phyloP scores from a whole-genome alignment of 2,329 filamentous ascomycete species.

The Plenodomus lindquistii region DNA sequence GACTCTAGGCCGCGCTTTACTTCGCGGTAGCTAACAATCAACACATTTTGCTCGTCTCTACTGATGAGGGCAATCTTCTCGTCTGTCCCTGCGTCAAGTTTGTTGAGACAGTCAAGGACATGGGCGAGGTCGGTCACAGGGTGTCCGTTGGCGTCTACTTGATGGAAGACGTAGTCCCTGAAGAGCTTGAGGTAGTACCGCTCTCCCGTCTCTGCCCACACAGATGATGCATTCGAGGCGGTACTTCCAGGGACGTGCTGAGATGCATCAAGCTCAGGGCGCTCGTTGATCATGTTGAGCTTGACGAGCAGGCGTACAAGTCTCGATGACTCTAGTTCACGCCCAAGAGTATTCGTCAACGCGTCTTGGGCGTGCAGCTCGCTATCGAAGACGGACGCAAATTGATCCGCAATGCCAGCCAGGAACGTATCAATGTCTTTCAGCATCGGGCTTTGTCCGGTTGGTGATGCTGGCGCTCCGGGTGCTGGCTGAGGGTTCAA shows the following conservation, averaged over 20 bases:
- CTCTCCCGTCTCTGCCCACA: slow-evolving; percentile 92
- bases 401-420: slow-evolving; percentile 74
- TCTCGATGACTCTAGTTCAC: slow-evolving; percentile 88
- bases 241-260: slow-evolving; percentile 43
- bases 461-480: slow-evolving; percentile 36
- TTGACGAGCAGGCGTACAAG: slow-evolving; percentile 81
- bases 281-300: slow-evolving; percentile 84
- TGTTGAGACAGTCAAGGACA: slow-evolving; percentile 84
- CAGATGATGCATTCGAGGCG: slow-evolving; percentile 38
- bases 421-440: slow-evolving; percentile 83
- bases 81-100: slow-evolving; percentile 85
- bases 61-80: slow-evolving; percentile 86
- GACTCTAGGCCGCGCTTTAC: slow-evolving; percentile 69
- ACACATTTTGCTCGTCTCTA: slow-evolving; percentile 85
- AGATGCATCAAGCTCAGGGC: slow-evolving; percentile 80
- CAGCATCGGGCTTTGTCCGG: slow-evolving; percentile 42
- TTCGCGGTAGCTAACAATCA: slow-evolving; percentile 89
- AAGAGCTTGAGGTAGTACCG: slow-evolving; percentile 93
- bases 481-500: slow-evolving; percentile 59
- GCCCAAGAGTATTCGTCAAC: slow-evolving; percentile 69
- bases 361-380: slow-evolving; percentile 79
- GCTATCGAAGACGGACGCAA: slow-evolving; percentile 75
- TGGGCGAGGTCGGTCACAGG: slow-evolving; percentile 86
- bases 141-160: slow-evolving; percentile 82
- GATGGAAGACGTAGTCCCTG: slow-evolving; percentile 96